A percentile compares a stretch with the other conserved stretches of the same genome.
Conservation (phyloP, 768 basidiomycete genomes). For the Rhodotorula toruloides region DNA sequence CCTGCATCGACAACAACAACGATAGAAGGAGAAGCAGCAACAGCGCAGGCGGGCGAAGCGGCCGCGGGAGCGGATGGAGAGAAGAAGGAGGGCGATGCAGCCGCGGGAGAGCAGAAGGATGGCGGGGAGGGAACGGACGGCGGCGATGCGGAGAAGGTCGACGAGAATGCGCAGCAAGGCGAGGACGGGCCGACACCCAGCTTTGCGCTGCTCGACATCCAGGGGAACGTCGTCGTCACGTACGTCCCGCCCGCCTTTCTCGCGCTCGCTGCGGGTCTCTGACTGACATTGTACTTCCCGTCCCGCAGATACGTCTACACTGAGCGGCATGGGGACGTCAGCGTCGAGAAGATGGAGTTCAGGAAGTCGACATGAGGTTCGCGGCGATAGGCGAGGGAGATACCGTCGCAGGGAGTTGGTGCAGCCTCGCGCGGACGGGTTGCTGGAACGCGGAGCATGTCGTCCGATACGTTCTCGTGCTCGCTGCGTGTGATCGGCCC, state of each 20-base stretch:
- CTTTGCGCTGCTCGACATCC: conserved; percentile 96
- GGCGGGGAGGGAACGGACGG: not conserved
- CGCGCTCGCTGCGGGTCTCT: conserved; percentile 79
- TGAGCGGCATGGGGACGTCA: conserved; percentile 21
- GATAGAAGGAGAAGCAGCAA: not conserved
- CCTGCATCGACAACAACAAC: not conserved
- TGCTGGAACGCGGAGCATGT: too few species aligned
- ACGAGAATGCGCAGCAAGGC: not conserved
- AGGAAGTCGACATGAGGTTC: not conserved
- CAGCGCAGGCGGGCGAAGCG: not conserved
- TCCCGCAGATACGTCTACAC: conserved; percentile 23
- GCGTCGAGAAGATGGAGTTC: conserved; percentile 29
- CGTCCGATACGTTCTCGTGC: too few species aligned
- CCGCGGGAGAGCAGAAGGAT: not conserved
- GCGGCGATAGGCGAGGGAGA: not conserved
- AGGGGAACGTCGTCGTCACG: conserved; percentile 92
- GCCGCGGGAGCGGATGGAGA: not conserved
- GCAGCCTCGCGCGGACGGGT: too few species aligned
- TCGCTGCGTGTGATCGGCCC: too few species aligned
- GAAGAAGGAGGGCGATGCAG: not conserved
- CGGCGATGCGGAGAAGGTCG: not conserved
- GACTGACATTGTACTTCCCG: not conserved
- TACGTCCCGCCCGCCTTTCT: conserved; percentile 73
- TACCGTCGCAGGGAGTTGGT: too few species aligned
- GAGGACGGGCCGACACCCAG: conserved; percentile 70